Evolutionary conservation across 257 asterid genomes (phyloP).

Genomic region (Forsythia viridissima): DNA sequence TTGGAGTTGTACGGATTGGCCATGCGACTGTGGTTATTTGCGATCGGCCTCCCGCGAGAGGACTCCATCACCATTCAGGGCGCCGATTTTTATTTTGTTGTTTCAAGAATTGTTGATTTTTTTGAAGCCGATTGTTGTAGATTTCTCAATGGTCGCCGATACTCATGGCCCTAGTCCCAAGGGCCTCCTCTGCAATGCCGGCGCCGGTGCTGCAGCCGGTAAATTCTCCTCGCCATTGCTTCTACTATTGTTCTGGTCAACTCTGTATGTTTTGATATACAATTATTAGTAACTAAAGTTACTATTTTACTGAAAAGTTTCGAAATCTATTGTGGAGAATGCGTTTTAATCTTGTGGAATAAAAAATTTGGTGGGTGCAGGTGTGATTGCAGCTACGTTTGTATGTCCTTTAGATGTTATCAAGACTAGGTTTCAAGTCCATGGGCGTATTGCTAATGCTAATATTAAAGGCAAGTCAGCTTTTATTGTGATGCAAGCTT

Average conservation of each 20-base stretch:
- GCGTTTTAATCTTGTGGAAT: too few species aligned
- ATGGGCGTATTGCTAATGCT: conserved; percentile 69
- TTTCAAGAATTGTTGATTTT: conserved; percentile 11
- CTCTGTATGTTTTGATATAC: background rate
- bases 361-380: conserved; percentile 49
- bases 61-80: conserved; percentile 39
- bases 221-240: background rate
- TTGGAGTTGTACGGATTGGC: conserved; percentile 57
- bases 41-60: conserved; percentile 81
- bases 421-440: conserved; percentile 96
- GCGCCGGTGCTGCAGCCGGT: conserved; percentile 99
- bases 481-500: background rate
- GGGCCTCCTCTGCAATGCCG: conserved; percentile 86
- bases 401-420: conserved; percentile 98
- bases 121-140: conserved; percentile 31
- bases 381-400: conserved; percentile 95
- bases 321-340: too few species aligned
- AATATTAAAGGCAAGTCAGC: conserved; percentile 65
- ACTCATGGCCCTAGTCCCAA: conserved; percentile 65
- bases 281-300: background rate
- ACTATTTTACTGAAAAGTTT: conserved; percentile 8
- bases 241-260: background rate
- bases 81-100: conserved; percentile 21
- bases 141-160: conserved; percentile 58
- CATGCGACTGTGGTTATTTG: conserved; percentile 81